A percentile compares a stretch with the other conserved stretches of the same genome.
phyloP scores from a whole-genome alignment of 2,329 filamentous ascomycete species.

The Trichoderma hamatum region DNA sequence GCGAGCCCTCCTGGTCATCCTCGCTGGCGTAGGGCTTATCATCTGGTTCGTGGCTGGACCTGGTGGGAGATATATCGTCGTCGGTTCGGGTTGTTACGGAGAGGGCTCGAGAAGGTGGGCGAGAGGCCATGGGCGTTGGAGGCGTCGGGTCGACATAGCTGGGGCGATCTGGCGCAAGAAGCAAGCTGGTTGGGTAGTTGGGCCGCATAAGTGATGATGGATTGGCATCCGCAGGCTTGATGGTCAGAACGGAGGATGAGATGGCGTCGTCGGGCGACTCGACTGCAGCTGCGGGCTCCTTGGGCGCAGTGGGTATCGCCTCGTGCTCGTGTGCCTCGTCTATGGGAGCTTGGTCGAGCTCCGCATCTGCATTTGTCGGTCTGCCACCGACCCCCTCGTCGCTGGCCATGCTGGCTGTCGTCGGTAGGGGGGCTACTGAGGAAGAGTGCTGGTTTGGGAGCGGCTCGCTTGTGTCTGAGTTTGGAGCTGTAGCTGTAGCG shows the following conservation, averaged over 20 bases:
- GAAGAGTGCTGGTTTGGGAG: background rate
- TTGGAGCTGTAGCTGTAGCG: background rate
- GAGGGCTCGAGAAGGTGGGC: conserved; percentile 62
- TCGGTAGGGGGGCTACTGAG: background rate
- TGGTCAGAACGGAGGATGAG: conserved; percentile 52
- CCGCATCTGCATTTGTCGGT: conserved; percentile 16
- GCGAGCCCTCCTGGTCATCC: conserved; percentile 69
- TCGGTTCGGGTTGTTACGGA: conserved; percentile 55
- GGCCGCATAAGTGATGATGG: conserved; percentile 37
- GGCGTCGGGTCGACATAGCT: conserved; percentile 62
- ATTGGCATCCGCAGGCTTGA: conserved; percentile 48
- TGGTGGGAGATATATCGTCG: conserved; percentile 52
- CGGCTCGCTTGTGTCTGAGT: background rate
- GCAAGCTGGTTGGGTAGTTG: conserved; percentile 41
- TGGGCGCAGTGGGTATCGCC: background rate
- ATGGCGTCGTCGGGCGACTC: conserved; percentile 37
- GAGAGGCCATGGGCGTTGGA: conserved; percentile 57
- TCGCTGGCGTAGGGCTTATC: conserved; percentile 61
- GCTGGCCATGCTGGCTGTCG: conserved; percentile 15
- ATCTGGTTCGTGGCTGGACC: conserved; percentile 58
- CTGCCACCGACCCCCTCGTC: conserved; percentile 19
- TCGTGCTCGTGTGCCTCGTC: background rate
- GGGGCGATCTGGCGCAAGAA: conserved; percentile 52
- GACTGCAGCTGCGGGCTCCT: background rate
- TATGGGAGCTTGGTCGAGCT: conserved; percentile 7